phyloP scores from a whole-genome alignment of 371 early-diverging fungal species.

The Circinella umbellata region DNA sequence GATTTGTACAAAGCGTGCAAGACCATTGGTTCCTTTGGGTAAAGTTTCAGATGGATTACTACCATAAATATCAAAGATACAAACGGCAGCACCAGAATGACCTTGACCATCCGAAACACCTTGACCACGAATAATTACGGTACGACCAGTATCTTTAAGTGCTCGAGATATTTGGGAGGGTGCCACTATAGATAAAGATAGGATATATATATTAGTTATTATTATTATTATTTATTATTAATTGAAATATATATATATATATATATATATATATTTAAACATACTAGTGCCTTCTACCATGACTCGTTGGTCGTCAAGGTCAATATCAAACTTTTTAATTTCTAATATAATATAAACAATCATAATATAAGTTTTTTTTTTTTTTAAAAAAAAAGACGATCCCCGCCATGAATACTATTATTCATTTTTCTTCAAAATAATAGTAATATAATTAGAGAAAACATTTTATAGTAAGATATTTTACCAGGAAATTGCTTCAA shows the following conservation, averaged over 20 bases:
- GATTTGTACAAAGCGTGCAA: constrained; percentile 85
- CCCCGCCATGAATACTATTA: no score
- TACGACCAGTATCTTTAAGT: constrained; percentile 71
- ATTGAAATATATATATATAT: neutral
- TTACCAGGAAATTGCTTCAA: constrained; percentile 59
- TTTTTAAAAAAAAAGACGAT: neutral
- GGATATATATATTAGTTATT: no score
- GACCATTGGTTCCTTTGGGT: constrained; percentile 65
- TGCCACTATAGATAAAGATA: constrained; percentile 44
- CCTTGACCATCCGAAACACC: constrained; percentile 68
- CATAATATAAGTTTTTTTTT: no score
- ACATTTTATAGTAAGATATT: neutral
- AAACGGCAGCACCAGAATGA: constrained; percentile 83
- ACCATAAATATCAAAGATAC: constrained; percentile 78
- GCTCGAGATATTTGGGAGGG: constrained; percentile 68
- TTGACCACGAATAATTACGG: constrained; percentile 77
- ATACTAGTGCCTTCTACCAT: constrained; percentile 68
- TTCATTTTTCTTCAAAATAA: no score
- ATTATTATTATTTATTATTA: no score
- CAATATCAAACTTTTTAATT: constrained; percentile 59
- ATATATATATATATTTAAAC: constrained; percentile 6
- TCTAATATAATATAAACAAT: constrained; percentile 25
- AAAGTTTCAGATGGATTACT: constrained; percentile 35
- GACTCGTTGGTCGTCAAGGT: constrained; percentile 63
- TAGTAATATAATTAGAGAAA: neutral